Conservation (phyloP, 1,139 yeast species). For the Protomyces gravidus region DNA sequence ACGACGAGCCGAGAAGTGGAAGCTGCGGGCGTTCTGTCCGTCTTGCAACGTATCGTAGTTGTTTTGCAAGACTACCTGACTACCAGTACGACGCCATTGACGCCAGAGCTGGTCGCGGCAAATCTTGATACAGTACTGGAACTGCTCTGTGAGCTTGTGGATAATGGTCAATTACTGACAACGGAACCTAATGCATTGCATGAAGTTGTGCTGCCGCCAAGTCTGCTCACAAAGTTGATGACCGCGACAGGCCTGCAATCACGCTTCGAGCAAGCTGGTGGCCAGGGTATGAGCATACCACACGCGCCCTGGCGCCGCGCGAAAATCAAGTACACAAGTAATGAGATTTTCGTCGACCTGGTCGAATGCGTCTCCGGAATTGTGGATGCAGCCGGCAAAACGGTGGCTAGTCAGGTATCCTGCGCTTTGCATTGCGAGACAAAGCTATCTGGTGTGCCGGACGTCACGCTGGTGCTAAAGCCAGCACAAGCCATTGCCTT, state of each 20-base stretch:
- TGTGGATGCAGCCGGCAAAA: conserved; percentile 10
- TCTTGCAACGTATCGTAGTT: conserved; percentile 15
- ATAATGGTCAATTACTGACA: conserved; percentile 66
- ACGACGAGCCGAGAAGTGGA: conserved; percentile 11
- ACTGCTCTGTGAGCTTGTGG: conserved; percentile 63
- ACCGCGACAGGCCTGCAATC: conserved; percentile 32
- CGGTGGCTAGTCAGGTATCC: neutral
- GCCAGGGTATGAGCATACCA: conserved; percentile 39
- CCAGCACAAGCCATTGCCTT: conserved; percentile 40
- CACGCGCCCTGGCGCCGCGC: conserved; percentile 65
- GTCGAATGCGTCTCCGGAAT: conserved; percentile 44
- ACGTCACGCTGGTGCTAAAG: conserved; percentile 59
- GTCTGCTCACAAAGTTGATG: conserved; percentile 38
- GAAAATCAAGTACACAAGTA: conserved; percentile 61
- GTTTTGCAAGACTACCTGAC: conserved; percentile 55
- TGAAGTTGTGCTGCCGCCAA: conserved; percentile 61
- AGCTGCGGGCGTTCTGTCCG: conserved; percentile 11
- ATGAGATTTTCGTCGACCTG: conserved; percentile 78
- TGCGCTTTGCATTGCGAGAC: conserved; percentile 15
- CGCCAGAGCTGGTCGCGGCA: conserved; percentile 56
- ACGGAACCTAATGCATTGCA: conserved; percentile 69
- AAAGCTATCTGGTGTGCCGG: conserved; percentile 59
- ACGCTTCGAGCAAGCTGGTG: conserved; percentile 24
- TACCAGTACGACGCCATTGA: conserved; percentile 48
- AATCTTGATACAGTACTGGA: conserved; percentile 64